These are phyloP conservation scores for Otatea glauca DNA, from an alignment of 176 grass and related monocot species.

Conservation along the genomic window DNA sequence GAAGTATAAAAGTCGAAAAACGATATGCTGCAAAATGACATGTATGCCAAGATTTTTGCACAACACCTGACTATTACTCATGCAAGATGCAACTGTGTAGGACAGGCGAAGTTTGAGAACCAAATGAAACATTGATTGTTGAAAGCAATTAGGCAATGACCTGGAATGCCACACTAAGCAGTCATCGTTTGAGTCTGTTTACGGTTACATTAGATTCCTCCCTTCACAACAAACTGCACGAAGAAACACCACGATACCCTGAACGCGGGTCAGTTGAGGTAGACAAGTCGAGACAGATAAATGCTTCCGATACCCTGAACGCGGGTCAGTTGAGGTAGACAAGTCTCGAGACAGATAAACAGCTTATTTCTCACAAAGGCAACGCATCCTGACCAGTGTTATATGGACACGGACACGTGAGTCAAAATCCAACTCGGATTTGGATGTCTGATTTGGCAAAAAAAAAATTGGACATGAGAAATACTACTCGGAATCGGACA, in stretches of 20 bases:
- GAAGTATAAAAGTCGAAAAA: not conserved
- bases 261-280: not conserved
- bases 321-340: not conserved
- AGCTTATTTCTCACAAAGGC: conserved; percentile 21
- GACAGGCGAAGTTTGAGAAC: not conserved
- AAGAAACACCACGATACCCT: not conserved
- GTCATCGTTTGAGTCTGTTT: not conserved
- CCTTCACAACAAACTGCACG: not conserved
- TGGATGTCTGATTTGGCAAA: no score
- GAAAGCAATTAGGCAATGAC: not conserved
- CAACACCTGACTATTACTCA: not conserved
- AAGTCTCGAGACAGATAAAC: not conserved
- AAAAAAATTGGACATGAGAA: no score
- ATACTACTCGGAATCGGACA: no score
- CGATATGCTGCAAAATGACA: not conserved
- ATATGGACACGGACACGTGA: no score
- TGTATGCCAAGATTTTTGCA: not conserved
- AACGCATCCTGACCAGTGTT: conserved; percentile 22
- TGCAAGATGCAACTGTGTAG: not conserved
- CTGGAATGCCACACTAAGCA: not conserved
- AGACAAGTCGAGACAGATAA: not conserved
- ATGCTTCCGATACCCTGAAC: no score
- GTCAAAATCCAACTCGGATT: no score
- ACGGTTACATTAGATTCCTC: conserved; percentile 12
- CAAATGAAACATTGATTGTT: conserved; percentile 31